Evolutionary conservation across 331 rosid species (phyloP).

Genomic region (Prunus yedoensis): DNA sequence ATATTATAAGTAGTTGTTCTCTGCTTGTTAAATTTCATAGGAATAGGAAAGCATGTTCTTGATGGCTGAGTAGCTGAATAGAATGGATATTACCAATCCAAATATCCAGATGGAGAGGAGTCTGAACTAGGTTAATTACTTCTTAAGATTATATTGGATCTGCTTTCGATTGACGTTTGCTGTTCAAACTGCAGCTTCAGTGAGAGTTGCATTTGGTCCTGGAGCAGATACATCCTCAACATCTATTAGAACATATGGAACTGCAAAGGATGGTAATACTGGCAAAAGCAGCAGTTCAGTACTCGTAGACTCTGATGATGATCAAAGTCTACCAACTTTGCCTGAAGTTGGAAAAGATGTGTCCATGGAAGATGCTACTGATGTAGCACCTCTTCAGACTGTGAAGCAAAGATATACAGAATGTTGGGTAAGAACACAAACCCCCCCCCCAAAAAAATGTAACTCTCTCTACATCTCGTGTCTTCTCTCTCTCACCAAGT

Average conservation of each 20-base stretch:
- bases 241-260: slow-evolving; percentile 44
- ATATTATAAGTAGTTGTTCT: neutral
- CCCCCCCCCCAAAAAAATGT: too few species aligned
- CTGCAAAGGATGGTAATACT: slow-evolving; percentile 21
- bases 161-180: slow-evolving; percentile 25
- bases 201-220: slow-evolving; percentile 73
- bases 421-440: slow-evolving; percentile 65
- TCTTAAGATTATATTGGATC: slow-evolving; percentile 3
- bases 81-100: too few species aligned
- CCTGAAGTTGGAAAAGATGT: slow-evolving; percentile 31
- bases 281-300: slow-evolving; percentile 33
- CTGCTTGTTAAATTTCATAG: neutral
- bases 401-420: slow-evolving; percentile 45
- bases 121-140: too few species aligned
- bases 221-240: slow-evolving; percentile 41
- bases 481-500: slow-evolving; percentile 13
- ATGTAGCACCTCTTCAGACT: slow-evolving; percentile 12
- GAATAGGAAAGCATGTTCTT: neutral
- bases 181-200: slow-evolving; percentile 49
- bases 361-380: slow-evolving; percentile 24
- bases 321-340: slow-evolving; percentile 21
- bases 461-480: slow-evolving; percentile 7
- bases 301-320: slow-evolving; percentile 28
- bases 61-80: neutral
- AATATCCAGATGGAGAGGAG: too few species aligned